Evolutionary conservation across 805 yeast genomes (phyloP), one percentile per base, ranked within the genome.

Genomic region (Torulaspora franciscae): DNA sequence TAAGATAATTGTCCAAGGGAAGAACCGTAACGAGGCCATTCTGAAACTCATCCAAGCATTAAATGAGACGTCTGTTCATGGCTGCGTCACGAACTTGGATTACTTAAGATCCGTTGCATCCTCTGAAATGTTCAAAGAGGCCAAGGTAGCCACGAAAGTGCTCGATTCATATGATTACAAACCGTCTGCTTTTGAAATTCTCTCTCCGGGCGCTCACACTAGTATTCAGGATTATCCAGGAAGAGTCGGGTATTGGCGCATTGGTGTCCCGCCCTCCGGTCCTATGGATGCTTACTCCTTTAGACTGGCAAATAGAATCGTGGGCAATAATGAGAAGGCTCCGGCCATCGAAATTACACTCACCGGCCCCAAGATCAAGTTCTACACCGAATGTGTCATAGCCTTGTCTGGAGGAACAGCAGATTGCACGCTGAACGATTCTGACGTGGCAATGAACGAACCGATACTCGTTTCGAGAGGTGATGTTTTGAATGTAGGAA

Each of bases 241-340:
- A 42, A 82, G 99, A 71, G 73, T 73, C 43, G 83, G 88, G n/a
- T 64, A 75, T 48, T 70, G 74, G 74, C 66, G 72, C 57, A 63
- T 70, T 44, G 99, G 99, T 64, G 98, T 91, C 45, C 99, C 99
- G 22, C 98, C 98, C 6, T 87, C 96, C 32, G 99, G 99, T 37
- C 96, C 98, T 48, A 93, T 91, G 98, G 99, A 91, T 68, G 78
- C 81, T 49, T 90, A 82, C 58, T 81, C 97, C 4, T 90, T 90
- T 72, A 76, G 96, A 58, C 65, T 87, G 50, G 96, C 96, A 15
- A 91, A 91, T 71, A 73, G 85, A 61, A 80, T 87, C 58, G 98
- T 91, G 36, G 98, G 97, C 48, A 93, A 91, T 67, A 77, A 82
- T 54, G 68, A 73, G 51, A 70, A 75, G 36, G 84, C 96, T 8